Conservation (phyloP, 164 flowering plant genomes). For the Vitis rotundifolia region DNA sequence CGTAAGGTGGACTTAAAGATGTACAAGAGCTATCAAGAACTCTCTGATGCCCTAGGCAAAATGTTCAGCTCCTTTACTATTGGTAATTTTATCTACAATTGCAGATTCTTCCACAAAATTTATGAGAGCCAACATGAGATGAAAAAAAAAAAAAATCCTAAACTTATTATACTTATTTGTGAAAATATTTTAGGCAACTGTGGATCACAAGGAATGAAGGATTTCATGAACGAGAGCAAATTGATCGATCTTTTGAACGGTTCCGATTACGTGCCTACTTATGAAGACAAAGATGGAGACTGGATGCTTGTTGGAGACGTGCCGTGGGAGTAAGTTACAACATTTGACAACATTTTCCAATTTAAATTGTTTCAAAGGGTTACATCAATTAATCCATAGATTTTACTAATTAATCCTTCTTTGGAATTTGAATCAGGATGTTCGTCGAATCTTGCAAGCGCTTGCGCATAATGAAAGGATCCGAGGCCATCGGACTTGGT, state of each 20-base stretch:
- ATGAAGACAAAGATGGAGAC: slow-evolving; percentile 51
- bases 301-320: slow-evolving; percentile 53
- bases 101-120: background rate
- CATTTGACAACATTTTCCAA: too few relatives aligned
- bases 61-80: slow-evolving; percentile 83
- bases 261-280: slow-evolving; percentile 45
- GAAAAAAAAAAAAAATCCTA: background rate
- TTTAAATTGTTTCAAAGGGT: too few relatives aligned
- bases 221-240: slow-evolving; percentile 54
- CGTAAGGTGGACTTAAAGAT: slow-evolving; percentile 77
- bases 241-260: slow-evolving; percentile 43
- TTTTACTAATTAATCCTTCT: background rate
- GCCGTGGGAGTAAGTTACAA: slow-evolving; percentile 45
- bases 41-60: slow-evolving; percentile 63
- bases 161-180: background rate
- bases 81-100: slow-evolving; percentile 35
- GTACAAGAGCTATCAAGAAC: slow-evolving; percentile 74
- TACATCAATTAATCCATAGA: too few relatives aligned
- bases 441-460: slow-evolving; percentile 50
- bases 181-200: slow-evolving; percentile 23
- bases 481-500: slow-evolving; percentile 55
- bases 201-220: slow-evolving; percentile 42
- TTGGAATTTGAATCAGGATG: slow-evolving; percentile 25
- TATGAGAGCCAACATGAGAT: too few relatives aligned
- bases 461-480: slow-evolving; percentile 47